Percentiles rank a stretch among this genome's conserved stretches.
Evolutionary conservation across 2,329 filamentous ascomycete species (phyloP).

Genomic region (Sporothrix globosa): DNA sequence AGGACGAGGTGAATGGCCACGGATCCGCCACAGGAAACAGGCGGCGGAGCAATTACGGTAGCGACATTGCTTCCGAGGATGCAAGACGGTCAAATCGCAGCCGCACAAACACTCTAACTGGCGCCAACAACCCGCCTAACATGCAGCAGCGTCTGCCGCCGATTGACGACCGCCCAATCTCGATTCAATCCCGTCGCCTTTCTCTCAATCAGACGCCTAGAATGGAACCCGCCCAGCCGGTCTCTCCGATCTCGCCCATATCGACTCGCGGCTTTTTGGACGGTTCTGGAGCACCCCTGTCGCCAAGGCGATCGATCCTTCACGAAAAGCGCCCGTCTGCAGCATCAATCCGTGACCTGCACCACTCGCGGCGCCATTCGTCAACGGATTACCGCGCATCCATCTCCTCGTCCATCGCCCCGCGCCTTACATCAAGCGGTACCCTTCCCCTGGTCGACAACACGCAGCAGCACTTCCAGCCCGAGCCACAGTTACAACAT

Average conservation of each 20-base stretch:
- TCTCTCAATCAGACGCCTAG: slow-evolving; percentile 57
- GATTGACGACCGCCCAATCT: slow-evolving; percentile 51
- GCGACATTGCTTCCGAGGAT: slow-evolving; percentile 62
- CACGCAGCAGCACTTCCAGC: slow-evolving; percentile 21
- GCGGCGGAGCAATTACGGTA: slow-evolving; percentile 61
- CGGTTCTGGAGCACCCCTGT: slow-evolving; percentile 42
- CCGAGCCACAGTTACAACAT: slow-evolving; percentile 6
- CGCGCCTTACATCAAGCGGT: slow-evolving; percentile 51
- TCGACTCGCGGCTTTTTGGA: slow-evolving; percentile 38
- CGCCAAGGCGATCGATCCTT: slow-evolving; percentile 45
- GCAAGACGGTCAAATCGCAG: slow-evolving; percentile 55
- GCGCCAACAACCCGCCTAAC: slow-evolving; percentile 54
- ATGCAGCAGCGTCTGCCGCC: slow-evolving; percentile 49
- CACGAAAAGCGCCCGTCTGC: slow-evolving; percentile 71
- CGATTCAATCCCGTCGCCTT: slow-evolving; percentile 53
- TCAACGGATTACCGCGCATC: slow-evolving; percentile 71
- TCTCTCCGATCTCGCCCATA: slow-evolving; percentile 46
- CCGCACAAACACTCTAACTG: slow-evolving; percentile 62
- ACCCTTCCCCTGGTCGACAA: slow-evolving; percentile 49
- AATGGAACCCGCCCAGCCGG: slow-evolving; percentile 49
- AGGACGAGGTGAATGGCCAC: slow-evolving; percentile 75
- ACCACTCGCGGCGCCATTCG: slow-evolving; percentile 85
- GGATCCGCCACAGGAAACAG: slow-evolving; percentile 40
- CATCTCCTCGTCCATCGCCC: slow-evolving; percentile 43
- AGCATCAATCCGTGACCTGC: slow-evolving; percentile 77